Base-by-base conservation (phyloP, 805 yeast species). In the Schwanniomyces yamadae region DNA sequence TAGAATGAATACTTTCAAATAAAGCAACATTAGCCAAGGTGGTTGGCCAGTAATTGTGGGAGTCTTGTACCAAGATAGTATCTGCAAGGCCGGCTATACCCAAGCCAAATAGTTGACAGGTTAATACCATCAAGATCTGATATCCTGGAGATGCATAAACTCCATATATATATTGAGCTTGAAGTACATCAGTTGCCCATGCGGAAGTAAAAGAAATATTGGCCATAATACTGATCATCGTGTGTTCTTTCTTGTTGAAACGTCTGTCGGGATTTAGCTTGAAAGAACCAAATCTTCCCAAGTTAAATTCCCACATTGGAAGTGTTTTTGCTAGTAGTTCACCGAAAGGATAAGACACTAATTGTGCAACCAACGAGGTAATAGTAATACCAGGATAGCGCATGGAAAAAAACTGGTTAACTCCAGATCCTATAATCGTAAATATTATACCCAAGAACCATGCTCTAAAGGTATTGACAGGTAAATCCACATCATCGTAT, bases 31-130 rank as follows among this genome's bases (percentile, higher is more conserved):
- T 68, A 33, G 80, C 84, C 53, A 84, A 66, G 49, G 73, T 73
- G 2, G 76, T 57, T 4, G 91, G 91, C 90, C 90, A 84, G 33
- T 82, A 69, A 58, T 80, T 75, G n/a, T 77, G 64, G 4, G 81
- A 71, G 4, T 87, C 82, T 39, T 75, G 73, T n/a, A 83, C 80
- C 42, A 82, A 66, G 23, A 80, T 63, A 45, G 75, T 69, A 44
- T 82, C 66, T 26, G 74, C 64, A 38, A 82, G 34, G 21, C 90
- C 90, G 26, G 85, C 85, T 34, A 78, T 54, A 18, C 84, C 80
- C 42, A 78, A 77, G 9, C 89, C 89, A 32, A 82, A 64, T 43
- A 77, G 63, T 54, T 82, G 87, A 25, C 82, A 71, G 9, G 83
- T 68, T 34, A 77, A 50, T 5, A 23, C 28, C 12, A 31, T 12